Base-by-base conservation (phyloP, 2,329 filamentous ascomycete species). In the Alternaria gaisen region DNA sequence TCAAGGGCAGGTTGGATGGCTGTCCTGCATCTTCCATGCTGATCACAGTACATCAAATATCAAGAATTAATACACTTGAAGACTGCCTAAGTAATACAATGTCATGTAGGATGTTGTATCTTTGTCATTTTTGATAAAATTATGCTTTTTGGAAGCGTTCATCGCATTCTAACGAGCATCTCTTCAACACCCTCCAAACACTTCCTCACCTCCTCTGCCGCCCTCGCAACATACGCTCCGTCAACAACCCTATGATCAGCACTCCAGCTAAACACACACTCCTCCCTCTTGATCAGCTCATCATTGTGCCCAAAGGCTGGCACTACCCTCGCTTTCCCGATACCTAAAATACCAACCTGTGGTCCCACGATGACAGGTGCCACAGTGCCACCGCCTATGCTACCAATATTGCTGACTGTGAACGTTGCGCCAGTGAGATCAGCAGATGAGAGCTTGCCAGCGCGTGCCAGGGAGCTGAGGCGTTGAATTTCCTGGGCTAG, bases 371-470 rank as follows among this genome's bases (percentile, higher is more conserved):
- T 92, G 51, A 99, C 91, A 1, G 95, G 95, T 30, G 91, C 90
- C 47, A 98, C 89, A 71, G 97, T 97, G 1, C 92, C 95, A 28
- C 95, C 95, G 56, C 95, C 95, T 46, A 99, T 93, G 70, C 89
- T 97, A 46, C 95, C 95, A 70, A 99, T 97, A 77, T 99, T 99
- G 71, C 93, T 97, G 51, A 99, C 88, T 0, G 95, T 97, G 72
- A 99, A 94, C 1, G 95, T 98, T 16, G 93, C 93, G 53, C 93
- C 93, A 36, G 84, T 86, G 65, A 99, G 84, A 78, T 99, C 94
- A 18, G 86, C 83, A 3, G 89, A 86, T 1, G 87, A 83, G 5
- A 99, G 85, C 77, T 91, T 92, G 32, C 93, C 92, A n/a, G 86
- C 83, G 14, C 85, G 83, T 1, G 93, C 94, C 10, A 93, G 87